These are phyloP conservation scores for Suillus subaureus DNA, from an alignment of 768 basidiomycete genomes.

Conservation along the genomic window DNA sequence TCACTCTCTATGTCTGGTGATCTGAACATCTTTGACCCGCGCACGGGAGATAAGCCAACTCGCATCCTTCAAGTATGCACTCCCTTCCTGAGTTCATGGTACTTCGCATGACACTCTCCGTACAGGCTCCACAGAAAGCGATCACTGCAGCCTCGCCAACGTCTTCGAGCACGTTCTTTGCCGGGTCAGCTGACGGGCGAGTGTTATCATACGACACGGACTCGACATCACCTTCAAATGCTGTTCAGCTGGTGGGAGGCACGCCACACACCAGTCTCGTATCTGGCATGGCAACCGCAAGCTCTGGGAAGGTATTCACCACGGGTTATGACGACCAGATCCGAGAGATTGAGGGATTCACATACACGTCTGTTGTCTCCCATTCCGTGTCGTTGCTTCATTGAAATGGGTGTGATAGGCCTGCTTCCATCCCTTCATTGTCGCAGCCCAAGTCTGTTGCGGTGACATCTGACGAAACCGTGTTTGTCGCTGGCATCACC, in stretches of 20 bases:
- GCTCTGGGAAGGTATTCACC: constrained; percentile 59
- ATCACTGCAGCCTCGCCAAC: constrained; percentile 63
- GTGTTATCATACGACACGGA: constrained; percentile 59
- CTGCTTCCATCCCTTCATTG: constrained; percentile 50
- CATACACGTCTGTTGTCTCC: constrained; percentile 50
- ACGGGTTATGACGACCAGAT: constrained; percentile 82
- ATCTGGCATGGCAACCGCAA: constrained; percentile 54
- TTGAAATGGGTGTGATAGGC: constrained; percentile 36
- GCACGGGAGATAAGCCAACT: constrained; percentile 60
- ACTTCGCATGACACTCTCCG: constrained; percentile 1
- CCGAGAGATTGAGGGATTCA: constrained; percentile 59
- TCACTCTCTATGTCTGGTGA: constrained; percentile 84
- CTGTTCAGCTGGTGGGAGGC: constrained; percentile 55
- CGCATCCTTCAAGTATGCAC: constrained; percentile 62
- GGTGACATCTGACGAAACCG: constrained; percentile 55
- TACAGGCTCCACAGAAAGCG: constrained; percentile 78
- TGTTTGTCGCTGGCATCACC: constrained; percentile 55
- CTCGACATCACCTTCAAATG: constrained; percentile 24
- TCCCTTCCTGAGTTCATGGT: background rate
- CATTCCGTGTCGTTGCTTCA: constrained; percentile 5
- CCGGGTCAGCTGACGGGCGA: constrained; percentile 82
- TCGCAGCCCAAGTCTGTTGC: constrained; percentile 75
- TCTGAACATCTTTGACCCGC: constrained; percentile 80
- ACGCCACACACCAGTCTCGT: constrained; percentile 73
- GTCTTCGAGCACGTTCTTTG: constrained; percentile 65